Evolutionary conservation across 352 stramenopile species (phyloP), one percentile per base, ranked within the genome.

Genomic region (Phytophthora hibernalis): DNA sequence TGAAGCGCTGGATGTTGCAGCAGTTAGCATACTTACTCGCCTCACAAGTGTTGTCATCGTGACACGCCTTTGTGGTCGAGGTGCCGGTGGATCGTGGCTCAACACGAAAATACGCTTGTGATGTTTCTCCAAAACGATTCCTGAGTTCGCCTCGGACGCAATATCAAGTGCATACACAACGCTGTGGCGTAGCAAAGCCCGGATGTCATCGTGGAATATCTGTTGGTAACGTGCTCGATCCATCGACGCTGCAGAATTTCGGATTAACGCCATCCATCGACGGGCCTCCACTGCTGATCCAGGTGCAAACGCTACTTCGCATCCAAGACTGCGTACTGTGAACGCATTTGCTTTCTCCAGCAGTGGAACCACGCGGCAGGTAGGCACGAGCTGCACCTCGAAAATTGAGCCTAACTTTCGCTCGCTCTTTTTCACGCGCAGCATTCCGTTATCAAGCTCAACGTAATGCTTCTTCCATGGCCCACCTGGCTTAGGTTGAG

Each of bases 391-490:
- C 7, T 68, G 68, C 8, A 80, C 82, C 47, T 90, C 79, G 15
- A 89, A 79, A 15, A 81, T 77, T 1, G 80, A 75, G 5, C 82
- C 80, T 2, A 92, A 49, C 31, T 74, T 80, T 4, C 80, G 68
- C 52, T 90, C 84, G 40, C 70, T 90, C 26, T 65, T 69, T 54
- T 92, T 92, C 56, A 92, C 71, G 18, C 85, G 82, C 26, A 92
- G 61, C 61, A 88, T 84, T 13, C 80, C 77, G 48, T 91, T 86
- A 26, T 89, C 79, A 1, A 91, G 56, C 40, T 91, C 84, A 20
- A 91, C 80, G 40, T 80, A 91, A 33, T 74, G 65, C 21, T 72
- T 69, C 54, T 90, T 90, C 82, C 83, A 92, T 5, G 60, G 57
- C 26, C 63, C 70, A 11, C 74, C 80, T 0, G 72, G 76, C n/a